These are phyloP conservation scores for Pseudogymnoascus sp. DNA, from an alignment of 2,329 filamentous ascomycete genomes.

Conservation along the genomic window DNA sequence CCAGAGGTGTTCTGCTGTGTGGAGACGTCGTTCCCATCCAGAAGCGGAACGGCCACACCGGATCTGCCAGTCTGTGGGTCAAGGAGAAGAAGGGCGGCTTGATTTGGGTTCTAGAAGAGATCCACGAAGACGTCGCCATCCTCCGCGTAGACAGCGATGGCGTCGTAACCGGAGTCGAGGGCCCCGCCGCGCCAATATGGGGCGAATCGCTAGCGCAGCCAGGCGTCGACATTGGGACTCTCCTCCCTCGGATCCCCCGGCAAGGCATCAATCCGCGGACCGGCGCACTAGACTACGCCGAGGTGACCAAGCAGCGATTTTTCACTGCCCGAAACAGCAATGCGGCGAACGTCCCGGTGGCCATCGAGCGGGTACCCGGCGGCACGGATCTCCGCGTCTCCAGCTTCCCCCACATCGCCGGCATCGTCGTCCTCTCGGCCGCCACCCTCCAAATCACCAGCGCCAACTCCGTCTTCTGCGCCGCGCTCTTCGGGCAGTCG, in stretches of 20 bases:
- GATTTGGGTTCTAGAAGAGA: slow-evolving; percentile 97
- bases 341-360: slow-evolving; percentile 74
- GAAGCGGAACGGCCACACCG: slow-evolving; percentile 85
- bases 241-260: slow-evolving; percentile 76
- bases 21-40: slow-evolving; percentile 98
- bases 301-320: slow-evolving; percentile 62
- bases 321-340: slow-evolving; percentile 78
- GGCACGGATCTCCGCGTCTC: slow-evolving; percentile 72
- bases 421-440: slow-evolving; percentile 87
- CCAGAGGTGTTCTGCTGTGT: slow-evolving; percentile 81
- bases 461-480: slow-evolving; percentile 90
- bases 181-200: slow-evolving; percentile 82
- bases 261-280: slow-evolving; percentile 61
- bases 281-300: slow-evolving; percentile 69
- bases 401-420: slow-evolving; percentile 94
- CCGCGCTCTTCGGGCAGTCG: slow-evolving; percentile 82
- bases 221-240: slow-evolving; percentile 65
- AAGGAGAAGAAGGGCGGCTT: slow-evolving; percentile 91
- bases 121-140: slow-evolving; percentile 83
- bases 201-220: slow-evolving; percentile 57
- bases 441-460: slow-evolving; percentile 72
- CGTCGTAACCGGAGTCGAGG: slow-evolving; percentile 57
- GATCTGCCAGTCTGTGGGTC: slow-evolving; percentile 93
- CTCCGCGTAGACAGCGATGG: slow-evolving; percentile 72
- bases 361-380: slow-evolving; percentile 63